Conservation (phyloP, 768 basidiomycete genomes). For the Naganishia vaughanmartiniae region DNA sequence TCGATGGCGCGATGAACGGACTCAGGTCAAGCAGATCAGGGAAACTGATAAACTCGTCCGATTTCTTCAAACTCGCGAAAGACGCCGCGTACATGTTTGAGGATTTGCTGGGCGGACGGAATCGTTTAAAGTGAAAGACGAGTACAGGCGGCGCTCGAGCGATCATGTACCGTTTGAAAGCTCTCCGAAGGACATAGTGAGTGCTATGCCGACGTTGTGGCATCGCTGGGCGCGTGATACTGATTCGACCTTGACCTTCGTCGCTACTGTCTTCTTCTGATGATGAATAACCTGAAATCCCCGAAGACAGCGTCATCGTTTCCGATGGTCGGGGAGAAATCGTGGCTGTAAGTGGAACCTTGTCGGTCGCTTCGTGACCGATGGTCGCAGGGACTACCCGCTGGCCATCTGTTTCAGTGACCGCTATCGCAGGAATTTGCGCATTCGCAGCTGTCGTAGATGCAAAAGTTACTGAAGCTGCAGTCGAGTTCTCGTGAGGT, state of each 20-base stretch:
- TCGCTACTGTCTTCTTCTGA: conserved; percentile 30
- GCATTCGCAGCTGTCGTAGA: neutral
- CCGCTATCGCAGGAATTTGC: conserved; percentile 19
- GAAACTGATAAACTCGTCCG: conserved; percentile 88
- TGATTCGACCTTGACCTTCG: conserved; percentile 19
- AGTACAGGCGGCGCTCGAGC: conserved; percentile 72
- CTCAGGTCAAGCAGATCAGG: conserved; percentile 79
- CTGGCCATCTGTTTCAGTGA: conserved; percentile 8
- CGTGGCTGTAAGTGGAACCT: neutral
- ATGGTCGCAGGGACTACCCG: neutral
- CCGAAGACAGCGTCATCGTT: conserved; percentile 13
- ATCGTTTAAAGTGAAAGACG: conserved; percentile 89
- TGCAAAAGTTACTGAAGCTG: conserved; percentile 8
- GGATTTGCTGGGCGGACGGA: conserved; percentile 73
- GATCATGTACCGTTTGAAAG: conserved; percentile 93
- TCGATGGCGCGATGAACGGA: conserved; percentile 77
- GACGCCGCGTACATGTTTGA: conserved; percentile 33
- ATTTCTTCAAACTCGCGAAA: conserved; percentile 53
- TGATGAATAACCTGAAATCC: conserved; percentile 25
- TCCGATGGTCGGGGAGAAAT: conserved; percentile 13
- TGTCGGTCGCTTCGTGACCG: neutral
- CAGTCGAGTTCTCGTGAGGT: neutral
- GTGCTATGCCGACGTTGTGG: conserved; percentile 49
- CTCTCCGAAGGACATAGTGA: conserved; percentile 73
- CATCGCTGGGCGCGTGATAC: conserved; percentile 35